phyloP scores from a whole-genome alignment of 73 alveolate species.

The Effrenium voratum region DNA sequence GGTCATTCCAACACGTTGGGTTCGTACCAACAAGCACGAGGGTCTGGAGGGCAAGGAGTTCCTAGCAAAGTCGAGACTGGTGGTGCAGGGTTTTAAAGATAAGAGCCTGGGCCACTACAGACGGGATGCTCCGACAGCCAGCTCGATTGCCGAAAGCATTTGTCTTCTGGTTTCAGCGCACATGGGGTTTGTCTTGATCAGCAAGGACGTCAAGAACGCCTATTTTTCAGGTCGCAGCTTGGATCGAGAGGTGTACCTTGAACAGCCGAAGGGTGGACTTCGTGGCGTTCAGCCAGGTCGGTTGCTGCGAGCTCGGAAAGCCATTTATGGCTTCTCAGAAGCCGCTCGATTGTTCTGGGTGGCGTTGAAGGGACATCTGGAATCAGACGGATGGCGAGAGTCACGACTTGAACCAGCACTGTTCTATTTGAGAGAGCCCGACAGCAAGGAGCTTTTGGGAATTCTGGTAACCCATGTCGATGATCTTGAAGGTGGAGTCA shows the following conservation, averaged over 20 bases:
- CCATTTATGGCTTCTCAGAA: not conserved
- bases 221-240: not conserved
- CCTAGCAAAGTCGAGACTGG: not conserved
- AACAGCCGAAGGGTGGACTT: not conserved
- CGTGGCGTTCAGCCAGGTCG: not conserved
- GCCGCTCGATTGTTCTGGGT: not conserved
- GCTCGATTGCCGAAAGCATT: slow-evolving; percentile 3
- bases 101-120: slow-evolving; percentile 30
- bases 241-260: not conserved
- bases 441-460: not conserved
- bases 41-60: not conserved
- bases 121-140: slow-evolving; percentile 41
- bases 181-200: not conserved
- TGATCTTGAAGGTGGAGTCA: slow-evolving; percentile 13
- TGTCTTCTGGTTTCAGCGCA: not conserved
- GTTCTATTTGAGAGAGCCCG: not conserved
- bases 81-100: slow-evolving; percentile 26
- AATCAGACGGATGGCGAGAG: not conserved
- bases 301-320: not conserved
- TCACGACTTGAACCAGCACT: not conserved
- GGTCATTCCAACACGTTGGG: slow-evolving; percentile 8
- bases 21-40: slow-evolving; percentile 34
- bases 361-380: not conserved
- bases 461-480: slow-evolving; percentile 30
- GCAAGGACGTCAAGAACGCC: slow-evolving; percentile 38